A percentile compares a stretch with the other conserved stretches of the same genome.
phyloP scores from a whole-genome alignment of 2,329 filamentous ascomycete species.

The Aureobasidium musti region DNA sequence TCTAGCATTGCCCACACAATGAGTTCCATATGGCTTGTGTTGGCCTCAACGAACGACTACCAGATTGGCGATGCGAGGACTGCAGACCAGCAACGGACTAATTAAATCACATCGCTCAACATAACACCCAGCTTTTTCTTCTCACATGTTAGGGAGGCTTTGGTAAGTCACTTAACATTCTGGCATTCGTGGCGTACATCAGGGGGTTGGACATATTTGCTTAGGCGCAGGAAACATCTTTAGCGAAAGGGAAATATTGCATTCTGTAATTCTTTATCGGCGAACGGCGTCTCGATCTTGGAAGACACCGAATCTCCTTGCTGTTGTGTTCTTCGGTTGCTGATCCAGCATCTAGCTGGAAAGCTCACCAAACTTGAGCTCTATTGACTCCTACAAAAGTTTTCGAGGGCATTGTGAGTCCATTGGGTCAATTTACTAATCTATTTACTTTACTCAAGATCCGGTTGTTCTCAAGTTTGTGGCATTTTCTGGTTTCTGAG shows the following conservation, averaged over 20 bases:
- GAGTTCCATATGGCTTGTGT: conserved; percentile 37
- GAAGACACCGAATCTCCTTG: neutral
- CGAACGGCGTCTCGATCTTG: neutral
- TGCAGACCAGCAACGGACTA: conserved; percentile 27
- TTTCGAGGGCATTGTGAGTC: neutral
- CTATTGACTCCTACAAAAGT: neutral
- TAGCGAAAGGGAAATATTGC: conserved; percentile 1
- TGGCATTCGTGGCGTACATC: conserved; percentile 4
- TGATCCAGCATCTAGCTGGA: neutral
- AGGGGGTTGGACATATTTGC: neutral
- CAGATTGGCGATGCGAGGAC: conserved; percentile 34
- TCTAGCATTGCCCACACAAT: conserved; percentile 31
- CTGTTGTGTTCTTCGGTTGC: neutral
- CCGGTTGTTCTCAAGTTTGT: neutral
- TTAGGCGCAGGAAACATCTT: neutral
- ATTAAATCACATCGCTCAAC: neutral
- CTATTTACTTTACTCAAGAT: neutral
- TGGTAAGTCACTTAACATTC: neutral
- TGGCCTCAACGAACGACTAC: conserved; percentile 30
- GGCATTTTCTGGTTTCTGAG: neutral
- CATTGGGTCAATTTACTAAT: neutral
- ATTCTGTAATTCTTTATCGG: neutral
- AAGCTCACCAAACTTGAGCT: neutral
- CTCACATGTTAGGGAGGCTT: neutral
- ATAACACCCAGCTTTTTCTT: neutral